Evolutionary conservation across 371 early-diverging fungal genomes (phyloP), one percentile per base, ranked within the genome.

Genomic region (Batrachochytrium dendrobatidis): DNA sequence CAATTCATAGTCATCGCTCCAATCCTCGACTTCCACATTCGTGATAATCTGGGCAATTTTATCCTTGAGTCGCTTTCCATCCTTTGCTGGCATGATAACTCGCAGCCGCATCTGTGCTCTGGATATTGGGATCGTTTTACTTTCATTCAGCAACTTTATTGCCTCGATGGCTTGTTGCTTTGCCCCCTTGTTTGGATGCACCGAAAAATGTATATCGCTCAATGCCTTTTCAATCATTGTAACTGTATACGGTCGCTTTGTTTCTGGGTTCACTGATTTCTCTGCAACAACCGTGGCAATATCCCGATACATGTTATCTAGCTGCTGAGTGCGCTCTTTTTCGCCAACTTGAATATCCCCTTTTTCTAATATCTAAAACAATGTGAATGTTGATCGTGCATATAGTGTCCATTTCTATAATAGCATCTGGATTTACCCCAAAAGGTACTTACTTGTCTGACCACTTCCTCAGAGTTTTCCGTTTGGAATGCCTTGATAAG

Each of bases 161-260:
- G 92, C 89, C 50, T 95, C 95, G 60, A 94, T 70, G 25, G 97
- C 95, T 66, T 77, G 79, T 65, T 77, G 78, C 68, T 97, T 97
- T 26, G 90, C 84, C 62, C 83, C 90, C 43, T 85, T 78, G 60
- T 89, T 92, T 1, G 89, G 84, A 65, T 92, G 88, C 50, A 95
- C 85, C 49, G 87, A 88, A 61, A 88, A 83, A 66, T 96, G 97
- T 18, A 96, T 71, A 58, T 95, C 94, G 3, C 80, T 79, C 87
- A 98, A 89, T 17, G 93, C 89, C 74, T 95, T 94, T 69, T 98
- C 98, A 58, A 98, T 94, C 87, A 96, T 92, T 17, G 93, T 88
- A 33, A 91, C 88, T 0, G 99, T 88, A 60, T 98, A 95, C 0
- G 96, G 94, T 49, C 93, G 81, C 67, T 92, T 91, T 5, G 95